Conservation (phyloP, 306 rosid genomes). For the Phaseolus lunatus region DNA sequence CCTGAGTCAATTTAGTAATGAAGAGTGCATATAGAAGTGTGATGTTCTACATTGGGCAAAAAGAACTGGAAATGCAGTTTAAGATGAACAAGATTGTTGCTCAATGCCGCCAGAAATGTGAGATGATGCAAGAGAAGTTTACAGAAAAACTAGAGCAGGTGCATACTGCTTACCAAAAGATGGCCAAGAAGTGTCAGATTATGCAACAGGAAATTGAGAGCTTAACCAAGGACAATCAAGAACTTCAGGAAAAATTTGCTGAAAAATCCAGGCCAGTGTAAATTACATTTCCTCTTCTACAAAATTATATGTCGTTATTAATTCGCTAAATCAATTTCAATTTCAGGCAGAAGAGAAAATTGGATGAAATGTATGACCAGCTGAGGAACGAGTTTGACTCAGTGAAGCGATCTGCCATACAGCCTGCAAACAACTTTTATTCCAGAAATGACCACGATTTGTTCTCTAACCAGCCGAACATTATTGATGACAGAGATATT, state of each 20-base stretch:
- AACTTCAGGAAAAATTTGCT: slow-evolving; percentile 96
- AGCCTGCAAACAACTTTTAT: slow-evolving; percentile 82
- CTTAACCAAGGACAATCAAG: slow-evolving; percentile 95
- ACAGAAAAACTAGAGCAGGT: slow-evolving; percentile 91
- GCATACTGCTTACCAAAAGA: slow-evolving; percentile 89
- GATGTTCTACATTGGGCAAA: slow-evolving; percentile 93
- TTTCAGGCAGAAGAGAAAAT: slow-evolving; percentile 97
- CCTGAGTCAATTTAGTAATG: slow-evolving; percentile 78
- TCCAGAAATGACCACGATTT: slow-evolving; percentile 86
- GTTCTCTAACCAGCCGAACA: slow-evolving; percentile 74
- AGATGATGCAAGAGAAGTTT: slow-evolving; percentile 90
- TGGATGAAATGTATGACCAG: slow-evolving; percentile 99
- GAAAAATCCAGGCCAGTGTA: slow-evolving; percentile 85
- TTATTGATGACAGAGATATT: slow-evolving; percentile 77
- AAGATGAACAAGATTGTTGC: slow-evolving; percentile 83
- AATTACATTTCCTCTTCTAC: slow-evolving; percentile 22
- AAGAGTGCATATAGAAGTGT: slow-evolving; percentile 92
- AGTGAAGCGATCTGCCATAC: slow-evolving; percentile 80
- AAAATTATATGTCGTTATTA: slow-evolving; percentile 39
- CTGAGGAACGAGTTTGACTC: slow-evolving; percentile 85
- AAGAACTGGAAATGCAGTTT: slow-evolving; percentile 91
- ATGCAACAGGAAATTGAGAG: slow-evolving; percentile 91
- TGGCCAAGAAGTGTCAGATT: slow-evolving; percentile 88
- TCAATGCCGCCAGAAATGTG: slow-evolving; percentile 95
- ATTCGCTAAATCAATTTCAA: slow-evolving; percentile 30